Evolutionary conservation across 2,329 filamentous ascomycete genomes (phyloP), one percentile per base, ranked within the genome.

Genomic region (Fusarium robinianum): DNA sequence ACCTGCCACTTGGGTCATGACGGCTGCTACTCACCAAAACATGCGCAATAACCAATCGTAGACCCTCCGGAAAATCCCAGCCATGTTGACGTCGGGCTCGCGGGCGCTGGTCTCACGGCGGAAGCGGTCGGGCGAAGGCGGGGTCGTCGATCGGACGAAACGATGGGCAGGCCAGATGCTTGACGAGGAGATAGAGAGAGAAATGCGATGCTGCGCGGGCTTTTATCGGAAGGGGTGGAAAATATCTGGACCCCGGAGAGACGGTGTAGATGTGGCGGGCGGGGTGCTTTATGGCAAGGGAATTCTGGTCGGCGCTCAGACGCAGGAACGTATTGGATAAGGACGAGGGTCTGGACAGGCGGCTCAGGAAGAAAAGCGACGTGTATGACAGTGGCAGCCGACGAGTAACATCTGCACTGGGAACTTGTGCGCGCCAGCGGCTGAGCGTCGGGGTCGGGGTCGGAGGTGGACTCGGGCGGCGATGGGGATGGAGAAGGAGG

Each of bases 11-110:
- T 29, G 37, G 38, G 37, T 30, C 24, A 25, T 35, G 40, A 39
- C 41, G 22, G 25, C 19, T 46, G 21, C 41, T 35, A 79, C 82
- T 77, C 65, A 97, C 92, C 94, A 99, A 74, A 99, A 97, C 65
- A 94, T 88, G 77, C 92, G 86, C 75, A 99, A 76, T 69, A 97
- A 79, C 92, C 92, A 97, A 82, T 97, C 94, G 78, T 97, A 97
- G 71, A 99, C 85, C 74, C 85, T 87, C 67, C 87, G 88, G 72
- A 99, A 95, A 69, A 99, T 76, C 62, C 89, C 88, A 63, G 90
- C 88, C 91, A 97, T 97, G 30, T 72, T 63, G 47, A 47, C 49
- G 42, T 57, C 50, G 43, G 45, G 41, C 39, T 46, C 58, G 40
- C 41, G 55, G 39, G 46, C 38, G 48, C 46, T 55, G 40, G 24